Evolutionary conservation across 306 rosid genomes (phyloP).

Genomic region (Citrullus mucosospermus): DNA sequence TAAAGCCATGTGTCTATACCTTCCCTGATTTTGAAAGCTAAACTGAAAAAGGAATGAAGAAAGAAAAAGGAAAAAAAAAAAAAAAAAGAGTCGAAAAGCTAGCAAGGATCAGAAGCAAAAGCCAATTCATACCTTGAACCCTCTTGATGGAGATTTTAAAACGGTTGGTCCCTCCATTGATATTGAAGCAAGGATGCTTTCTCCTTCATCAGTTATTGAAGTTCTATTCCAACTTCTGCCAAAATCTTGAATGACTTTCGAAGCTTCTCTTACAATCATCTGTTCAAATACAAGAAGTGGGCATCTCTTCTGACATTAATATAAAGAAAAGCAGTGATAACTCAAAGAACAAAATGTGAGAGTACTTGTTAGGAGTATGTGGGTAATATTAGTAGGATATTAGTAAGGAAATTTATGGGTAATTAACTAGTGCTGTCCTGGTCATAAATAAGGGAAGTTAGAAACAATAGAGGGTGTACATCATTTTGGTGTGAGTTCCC

Average conservation of each 20-base stretch:
- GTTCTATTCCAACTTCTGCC: conserved; percentile 34
- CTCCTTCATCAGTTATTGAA: conserved; percentile 29
- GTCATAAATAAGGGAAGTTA: too few relatives aligned
- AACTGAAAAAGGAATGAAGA: neutral
- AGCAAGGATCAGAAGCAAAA: neutral
- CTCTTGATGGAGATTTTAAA: conserved; percentile 66
- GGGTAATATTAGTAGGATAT: too few relatives aligned
- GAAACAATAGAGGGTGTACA: too few relatives aligned
- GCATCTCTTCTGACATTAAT: neutral
- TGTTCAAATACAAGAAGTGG: conserved; percentile 20
- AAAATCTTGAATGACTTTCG: conserved; percentile 36
- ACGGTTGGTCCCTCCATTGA: conserved; percentile 40
- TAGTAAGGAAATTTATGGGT: too few relatives aligned
- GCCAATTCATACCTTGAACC: conserved; percentile 37
- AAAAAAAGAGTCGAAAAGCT: neutral
- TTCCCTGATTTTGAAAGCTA: neutral
- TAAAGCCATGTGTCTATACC: neutral
- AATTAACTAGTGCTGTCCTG: too few relatives aligned
- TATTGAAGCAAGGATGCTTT: conserved; percentile 19
- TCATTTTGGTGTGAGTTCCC: too few relatives aligned
- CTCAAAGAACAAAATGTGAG: neutral
- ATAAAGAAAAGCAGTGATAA: neutral
- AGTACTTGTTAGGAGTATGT: too few relatives aligned
- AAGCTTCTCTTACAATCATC: conserved; percentile 69
- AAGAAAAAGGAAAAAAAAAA: neutral